Percentiles rank a stretch among this genome's conserved stretches.
Conservation (phyloP, 306 rosid genomes). For the Sesbania bispinosa region DNA sequence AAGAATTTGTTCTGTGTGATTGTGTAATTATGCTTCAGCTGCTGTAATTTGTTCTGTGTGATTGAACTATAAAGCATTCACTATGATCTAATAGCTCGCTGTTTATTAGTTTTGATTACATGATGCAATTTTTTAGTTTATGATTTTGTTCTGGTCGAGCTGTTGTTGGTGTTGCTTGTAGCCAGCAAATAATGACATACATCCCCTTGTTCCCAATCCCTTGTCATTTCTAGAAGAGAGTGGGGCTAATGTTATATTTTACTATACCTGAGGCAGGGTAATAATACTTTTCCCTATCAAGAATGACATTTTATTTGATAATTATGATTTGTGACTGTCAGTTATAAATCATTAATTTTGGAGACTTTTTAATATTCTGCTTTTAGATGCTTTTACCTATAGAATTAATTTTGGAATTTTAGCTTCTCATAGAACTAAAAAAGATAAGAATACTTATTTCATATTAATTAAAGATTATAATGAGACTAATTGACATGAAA, state of each 20-base stretch:
- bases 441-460: too few species aligned
- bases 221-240: neutral
- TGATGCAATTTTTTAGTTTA: neutral
- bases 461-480: too few species aligned
- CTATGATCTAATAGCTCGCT: neutral
- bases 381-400: conserved; percentile 3
- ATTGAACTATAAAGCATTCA: neutral
- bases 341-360: neutral
- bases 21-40: too few species aligned
- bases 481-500: too few species aligned
- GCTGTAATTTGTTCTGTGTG: too few species aligned
- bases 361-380: neutral
- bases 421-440: too few species aligned
- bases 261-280: neutral
- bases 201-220: neutral
- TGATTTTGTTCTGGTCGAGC: neutral
- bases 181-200: neutral
- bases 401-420: too few species aligned
- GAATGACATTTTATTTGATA: neutral
- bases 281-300: neutral
- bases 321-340: neutral
- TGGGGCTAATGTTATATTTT: conserved; percentile 1
- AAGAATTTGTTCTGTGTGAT: too few species aligned
- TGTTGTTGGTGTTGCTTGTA: neutral
- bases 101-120: neutral